These are phyloP conservation scores for Hamamelis virginiana DNA, from an alignment of 164 flowering plant species.

Conservation along the genomic window DNA sequence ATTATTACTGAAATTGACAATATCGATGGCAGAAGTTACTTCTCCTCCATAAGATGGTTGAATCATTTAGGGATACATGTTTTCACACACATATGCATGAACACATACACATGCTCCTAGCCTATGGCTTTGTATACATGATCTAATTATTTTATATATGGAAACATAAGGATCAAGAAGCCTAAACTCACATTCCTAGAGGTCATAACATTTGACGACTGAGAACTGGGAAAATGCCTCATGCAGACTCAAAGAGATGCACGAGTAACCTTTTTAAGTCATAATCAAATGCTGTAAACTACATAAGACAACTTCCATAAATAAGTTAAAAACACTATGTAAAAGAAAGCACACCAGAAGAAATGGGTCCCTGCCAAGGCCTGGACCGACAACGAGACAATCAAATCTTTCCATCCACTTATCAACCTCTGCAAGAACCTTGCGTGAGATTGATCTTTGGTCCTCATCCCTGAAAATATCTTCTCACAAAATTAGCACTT, in stretches of 20 bases:
- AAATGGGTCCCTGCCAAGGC: slow-evolving; percentile 97
- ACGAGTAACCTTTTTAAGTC: not conserved
- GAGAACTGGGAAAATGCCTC: not conserved
- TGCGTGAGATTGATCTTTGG: slow-evolving; percentile 35
- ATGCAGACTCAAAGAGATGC: not conserved
- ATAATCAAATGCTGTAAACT: not conserved
- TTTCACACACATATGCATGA: not conserved
- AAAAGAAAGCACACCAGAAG: slow-evolving; percentile 61
- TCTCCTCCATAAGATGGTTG: not conserved
- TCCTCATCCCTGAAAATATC: slow-evolving; percentile 64
- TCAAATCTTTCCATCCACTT: slow-evolving; percentile 99
- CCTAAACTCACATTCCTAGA: no score
- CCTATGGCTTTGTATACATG: no score
- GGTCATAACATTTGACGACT: not conserved
- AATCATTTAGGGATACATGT: not conserved
- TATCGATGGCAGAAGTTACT: not conserved
- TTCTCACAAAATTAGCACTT: slow-evolving; percentile 11
- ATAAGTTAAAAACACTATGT: not conserved
- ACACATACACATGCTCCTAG: not conserved
- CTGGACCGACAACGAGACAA: slow-evolving; percentile 95
- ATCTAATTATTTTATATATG: no score
- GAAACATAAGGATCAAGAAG: no score
- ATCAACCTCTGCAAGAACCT: slow-evolving; percentile 75
- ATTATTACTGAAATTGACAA: not conserved
- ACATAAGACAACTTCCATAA: not conserved